Conservation (phyloP, 495 filamentous ascomycete genomes). For the Podospora pseudocomata region DNA sequence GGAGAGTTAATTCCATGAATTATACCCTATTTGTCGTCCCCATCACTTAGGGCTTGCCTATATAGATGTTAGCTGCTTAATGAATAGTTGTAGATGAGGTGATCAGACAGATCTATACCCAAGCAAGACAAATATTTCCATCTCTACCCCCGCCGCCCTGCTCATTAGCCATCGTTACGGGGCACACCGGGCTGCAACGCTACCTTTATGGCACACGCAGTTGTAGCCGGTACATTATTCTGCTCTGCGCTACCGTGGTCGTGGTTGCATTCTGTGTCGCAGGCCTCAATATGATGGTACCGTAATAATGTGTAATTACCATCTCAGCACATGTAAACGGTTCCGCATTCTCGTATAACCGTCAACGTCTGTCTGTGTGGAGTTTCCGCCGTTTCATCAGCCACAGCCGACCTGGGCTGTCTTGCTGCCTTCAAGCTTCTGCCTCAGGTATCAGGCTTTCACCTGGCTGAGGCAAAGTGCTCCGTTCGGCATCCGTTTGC, state of each 20-base stretch:
- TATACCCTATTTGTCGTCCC: too few relatives aligned
- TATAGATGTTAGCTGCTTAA: not conserved
- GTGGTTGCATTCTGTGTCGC: too few relatives aligned
- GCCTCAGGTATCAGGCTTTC: not conserved
- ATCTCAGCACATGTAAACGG: not conserved
- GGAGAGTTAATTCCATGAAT: too few relatives aligned
- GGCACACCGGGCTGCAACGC: conserved; percentile 6
- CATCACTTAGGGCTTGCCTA: not conserved
- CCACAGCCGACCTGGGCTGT: not conserved
- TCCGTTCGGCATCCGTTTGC: not conserved
- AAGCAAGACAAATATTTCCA: not conserved
- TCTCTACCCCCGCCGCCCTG: not conserved
- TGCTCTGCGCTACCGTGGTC: too few relatives aligned
- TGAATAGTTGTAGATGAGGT: too few relatives aligned
- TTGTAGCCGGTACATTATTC: not conserved
- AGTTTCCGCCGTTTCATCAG: conserved; percentile 8
- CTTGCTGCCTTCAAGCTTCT: not conserved
- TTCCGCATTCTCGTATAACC: not conserved
- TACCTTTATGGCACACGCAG: conserved; percentile 6
- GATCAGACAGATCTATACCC: not conserved
- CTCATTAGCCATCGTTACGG: conserved; percentile 6
- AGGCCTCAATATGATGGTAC: not conserved
- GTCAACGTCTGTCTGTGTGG: not conserved
- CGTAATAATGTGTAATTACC: not conserved
- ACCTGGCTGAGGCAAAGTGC: not conserved